Conservation (phyloP, 495 filamentous ascomycete genomes). For the Penicillium goetzii region DNA sequence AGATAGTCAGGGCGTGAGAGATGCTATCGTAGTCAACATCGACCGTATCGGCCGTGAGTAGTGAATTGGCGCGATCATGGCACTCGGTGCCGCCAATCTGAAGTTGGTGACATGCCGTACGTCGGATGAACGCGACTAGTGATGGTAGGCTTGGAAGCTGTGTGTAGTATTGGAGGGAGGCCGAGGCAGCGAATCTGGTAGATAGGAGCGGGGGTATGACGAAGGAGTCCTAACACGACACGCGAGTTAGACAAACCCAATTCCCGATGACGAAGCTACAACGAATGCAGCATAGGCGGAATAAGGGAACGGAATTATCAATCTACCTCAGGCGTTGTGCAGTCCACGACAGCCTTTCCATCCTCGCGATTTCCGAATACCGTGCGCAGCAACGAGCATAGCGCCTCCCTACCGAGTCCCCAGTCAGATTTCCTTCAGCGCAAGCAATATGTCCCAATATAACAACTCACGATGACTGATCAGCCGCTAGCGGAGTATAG, state of each 20-base stretch:
- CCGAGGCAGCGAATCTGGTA: constrained; percentile 65
- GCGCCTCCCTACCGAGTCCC: constrained; percentile 44
- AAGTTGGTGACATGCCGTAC: constrained; percentile 55
- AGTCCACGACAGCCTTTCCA: constrained; percentile 48
- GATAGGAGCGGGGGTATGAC: constrained; percentile 62
- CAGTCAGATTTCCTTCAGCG: constrained; percentile 19
- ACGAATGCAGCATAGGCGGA: not conserved
- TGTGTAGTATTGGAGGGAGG: constrained; percentile 71
- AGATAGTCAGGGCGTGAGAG: constrained; percentile 65
- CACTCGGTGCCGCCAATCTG: constrained; percentile 38
- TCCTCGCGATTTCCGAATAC: constrained; percentile 55
- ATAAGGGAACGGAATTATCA: not conserved
- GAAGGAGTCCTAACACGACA: constrained; percentile 62
- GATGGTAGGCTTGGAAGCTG: constrained; percentile 58
- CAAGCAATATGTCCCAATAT: not conserved
- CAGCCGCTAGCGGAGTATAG: constrained; percentile 60
- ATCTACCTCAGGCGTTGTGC: constrained; percentile 52
- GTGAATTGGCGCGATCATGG: constrained; percentile 30
- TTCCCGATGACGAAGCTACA: not conserved
- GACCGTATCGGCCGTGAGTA: constrained; percentile 62
- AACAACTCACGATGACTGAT: constrained; percentile 45
- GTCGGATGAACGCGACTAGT: constrained; percentile 60
- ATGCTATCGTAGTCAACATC: constrained; percentile 80
- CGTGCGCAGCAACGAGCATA: constrained; percentile 66
- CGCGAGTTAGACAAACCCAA: constrained; percentile 1